phyloP scores from a whole-genome alignment of 2,329 filamentous ascomycete genomes.

The Juglanconis oblonga region DNA sequence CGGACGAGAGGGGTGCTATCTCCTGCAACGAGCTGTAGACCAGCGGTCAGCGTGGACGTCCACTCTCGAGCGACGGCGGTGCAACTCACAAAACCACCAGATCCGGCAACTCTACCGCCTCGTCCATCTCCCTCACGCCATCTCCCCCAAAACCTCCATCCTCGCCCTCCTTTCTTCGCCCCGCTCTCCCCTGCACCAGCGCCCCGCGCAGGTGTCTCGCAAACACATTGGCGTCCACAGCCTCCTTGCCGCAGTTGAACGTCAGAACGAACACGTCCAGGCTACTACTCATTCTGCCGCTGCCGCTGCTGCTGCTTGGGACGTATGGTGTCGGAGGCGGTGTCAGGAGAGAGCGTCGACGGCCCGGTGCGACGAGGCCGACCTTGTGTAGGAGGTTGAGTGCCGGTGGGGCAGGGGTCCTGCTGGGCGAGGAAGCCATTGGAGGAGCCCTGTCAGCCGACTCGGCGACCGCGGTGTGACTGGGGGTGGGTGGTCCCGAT shows the following conservation, averaged over 20 bases:
- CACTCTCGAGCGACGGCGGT: slow-evolving; percentile 11
- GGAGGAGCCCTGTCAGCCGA: neutral
- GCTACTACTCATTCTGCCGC: neutral
- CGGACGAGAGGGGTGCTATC: slow-evolving; percentile 77
- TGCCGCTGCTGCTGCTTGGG: neutral
- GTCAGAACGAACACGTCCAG: slow-evolving; percentile 77
- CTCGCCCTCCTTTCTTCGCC: slow-evolving; percentile 24
- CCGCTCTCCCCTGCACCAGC: slow-evolving; percentile 39
- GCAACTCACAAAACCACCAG: slow-evolving; percentile 55
- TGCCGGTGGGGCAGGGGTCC: neutral
- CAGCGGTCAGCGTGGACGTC: too few relatives aligned
- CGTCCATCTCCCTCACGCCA: neutral
- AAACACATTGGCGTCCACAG: slow-evolving; percentile 68
- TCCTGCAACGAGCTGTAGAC: slow-evolving; percentile 75
- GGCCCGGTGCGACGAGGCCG: neutral
- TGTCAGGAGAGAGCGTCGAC: neutral
- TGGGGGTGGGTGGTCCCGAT: neutral
- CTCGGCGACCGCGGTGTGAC: neutral
- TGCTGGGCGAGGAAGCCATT: neutral
- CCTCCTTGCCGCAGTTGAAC: slow-evolving; percentile 79
- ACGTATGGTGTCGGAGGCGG: neutral
- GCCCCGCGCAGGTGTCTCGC: slow-evolving; percentile 64
- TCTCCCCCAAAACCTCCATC: neutral
- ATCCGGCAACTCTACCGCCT: slow-evolving; percentile 44
- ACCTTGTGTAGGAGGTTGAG: neutral